A percentile compares a stretch with the other conserved stretches of the same genome.
phyloP scores from a whole-genome alignment of 106 monocot genomes.

The Iris macrosiphon region DNA sequence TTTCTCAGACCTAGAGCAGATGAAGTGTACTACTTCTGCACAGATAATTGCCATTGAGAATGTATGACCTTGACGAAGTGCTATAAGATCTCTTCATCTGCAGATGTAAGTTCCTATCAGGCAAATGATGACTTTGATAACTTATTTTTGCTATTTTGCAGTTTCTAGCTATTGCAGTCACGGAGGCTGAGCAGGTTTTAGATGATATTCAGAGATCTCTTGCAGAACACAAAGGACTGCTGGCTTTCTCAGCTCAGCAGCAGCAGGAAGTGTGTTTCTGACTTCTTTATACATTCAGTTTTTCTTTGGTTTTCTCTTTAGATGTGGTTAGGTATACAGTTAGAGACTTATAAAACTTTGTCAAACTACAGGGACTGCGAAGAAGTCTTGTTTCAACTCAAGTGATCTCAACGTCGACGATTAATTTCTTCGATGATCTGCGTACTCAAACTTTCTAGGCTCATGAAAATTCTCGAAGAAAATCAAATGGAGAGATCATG shows the following conservation, averaged over 20 bases:
- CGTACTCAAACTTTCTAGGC: constrained; percentile 17
- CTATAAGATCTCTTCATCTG: background rate
- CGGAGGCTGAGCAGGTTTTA: constrained; percentile 51
- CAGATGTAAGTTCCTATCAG: background rate
- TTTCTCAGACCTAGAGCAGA: constrained; percentile 30
- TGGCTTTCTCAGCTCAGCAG: constrained; percentile 35
- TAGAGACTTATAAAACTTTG: no score
- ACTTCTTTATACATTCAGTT: no score
- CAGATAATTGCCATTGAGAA: constrained; percentile 38
- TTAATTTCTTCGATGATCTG: constrained; percentile 51
- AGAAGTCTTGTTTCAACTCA: constrained; percentile 41
- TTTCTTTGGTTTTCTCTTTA: no score
- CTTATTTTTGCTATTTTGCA: constrained; percentile 15
- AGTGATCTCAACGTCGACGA: constrained; percentile 38
- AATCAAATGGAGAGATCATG: constrained; percentile 22
- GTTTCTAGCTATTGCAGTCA: constrained; percentile 45
- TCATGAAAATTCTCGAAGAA: constrained; percentile 26
- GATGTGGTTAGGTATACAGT: no score
- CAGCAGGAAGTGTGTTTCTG: constrained; percentile 37
- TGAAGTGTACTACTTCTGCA: constrained; percentile 17
- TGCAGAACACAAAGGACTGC: constrained; percentile 36
- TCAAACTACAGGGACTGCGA: constrained; percentile 33
- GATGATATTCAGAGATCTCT: constrained; percentile 36
- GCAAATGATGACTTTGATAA: background rate
- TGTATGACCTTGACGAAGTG: constrained; percentile 21